A percentile compares a stretch with the other conserved stretches of the same genome.
These are phyloP conservation scores for Aureobasidium mangrovei DNA, from an alignment of 2,329 filamentous ascomycete genomes.

Conservation along the genomic window DNA sequence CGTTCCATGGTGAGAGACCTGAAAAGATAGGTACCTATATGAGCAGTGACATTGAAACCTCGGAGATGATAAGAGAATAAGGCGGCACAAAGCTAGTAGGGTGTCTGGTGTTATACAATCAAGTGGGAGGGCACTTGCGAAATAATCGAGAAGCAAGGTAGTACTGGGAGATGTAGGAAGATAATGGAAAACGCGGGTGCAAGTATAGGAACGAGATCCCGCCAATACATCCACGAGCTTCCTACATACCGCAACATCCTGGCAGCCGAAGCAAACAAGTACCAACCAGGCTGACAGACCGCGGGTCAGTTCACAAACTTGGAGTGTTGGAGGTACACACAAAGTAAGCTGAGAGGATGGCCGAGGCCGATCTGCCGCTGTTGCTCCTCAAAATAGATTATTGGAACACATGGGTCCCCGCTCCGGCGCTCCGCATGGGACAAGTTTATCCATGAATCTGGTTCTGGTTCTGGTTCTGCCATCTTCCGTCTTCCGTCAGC, in stretches of 20 bases:
- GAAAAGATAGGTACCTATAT: too few relatives aligned
- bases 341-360: conserved; percentile 8
- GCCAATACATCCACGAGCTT: conserved; percentile 8
- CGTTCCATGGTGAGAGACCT: neutral
- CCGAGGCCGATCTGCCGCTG: conserved; percentile 6
- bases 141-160: neutral
- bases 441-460: too few relatives aligned
- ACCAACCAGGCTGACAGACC: conserved; percentile 7
- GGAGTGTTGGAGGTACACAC: conserved; percentile 2
- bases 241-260: conserved; percentile 3
- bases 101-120: neutral
- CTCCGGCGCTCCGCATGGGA: neutral
- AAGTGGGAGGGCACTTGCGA: neutral
- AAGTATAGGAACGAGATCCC: conserved; percentile 2
- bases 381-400: conserved; percentile 5
- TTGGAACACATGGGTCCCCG: neutral
- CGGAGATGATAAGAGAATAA: too few relatives aligned
- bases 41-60: too few relatives aligned
- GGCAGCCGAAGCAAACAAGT: conserved; percentile 9
- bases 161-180: neutral
- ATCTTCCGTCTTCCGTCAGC: too few relatives aligned
- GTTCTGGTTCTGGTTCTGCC: too few relatives aligned
- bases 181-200: conserved; percentile 3
- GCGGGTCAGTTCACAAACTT: neutral
- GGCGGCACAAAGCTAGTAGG: neutral